Percentiles rank a stretch among this genome's conserved stretches.
Evolutionary conservation across 805 yeast species (phyloP).

Genomic region (Pichia heedii): DNA sequence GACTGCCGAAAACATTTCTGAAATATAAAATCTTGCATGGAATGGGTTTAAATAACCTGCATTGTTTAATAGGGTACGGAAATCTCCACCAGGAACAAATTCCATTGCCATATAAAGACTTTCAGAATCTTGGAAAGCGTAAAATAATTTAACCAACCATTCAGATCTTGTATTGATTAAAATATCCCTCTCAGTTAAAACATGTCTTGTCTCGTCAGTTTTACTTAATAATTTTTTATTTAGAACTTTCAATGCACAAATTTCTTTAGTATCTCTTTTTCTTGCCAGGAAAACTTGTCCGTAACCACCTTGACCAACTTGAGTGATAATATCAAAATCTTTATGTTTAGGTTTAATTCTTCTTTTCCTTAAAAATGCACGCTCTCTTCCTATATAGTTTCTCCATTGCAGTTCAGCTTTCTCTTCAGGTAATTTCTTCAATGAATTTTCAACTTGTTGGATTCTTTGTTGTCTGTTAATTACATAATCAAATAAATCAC

Average conservation of each 20-base stretch:
- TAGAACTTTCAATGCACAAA: slow-evolving; percentile 88
- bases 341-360: slow-evolving; percentile 88
- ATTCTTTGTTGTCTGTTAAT: slow-evolving; percentile 78
- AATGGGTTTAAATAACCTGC: slow-evolving; percentile 90
- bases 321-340: slow-evolving; percentile 94
- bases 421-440: slow-evolving; percentile 27
- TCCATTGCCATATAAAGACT: slow-evolving; percentile 96
- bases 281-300: slow-evolving; percentile 97
- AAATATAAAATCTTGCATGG: slow-evolving; percentile 89
- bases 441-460: slow-evolving; percentile 54
- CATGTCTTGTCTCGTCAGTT: slow-evolving; percentile 92
- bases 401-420: slow-evolving; percentile 58
- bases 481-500: slow-evolving; percentile 91
- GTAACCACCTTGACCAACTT: slow-evolving; percentile 99
- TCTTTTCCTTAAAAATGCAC: slow-evolving; percentile 76
- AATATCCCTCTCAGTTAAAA: slow-evolving; percentile 91
- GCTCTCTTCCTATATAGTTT: slow-evolving; percentile 74
- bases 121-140: slow-evolving; percentile 90
- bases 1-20: slow-evolving; percentile 94
- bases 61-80: slow-evolving; percentile 85
- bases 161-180: slow-evolving; percentile 92
- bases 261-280: slow-evolving; percentile 88
- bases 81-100: slow-evolving; percentile 99
- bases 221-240: slow-evolving; percentile 80
- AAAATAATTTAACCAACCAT: slow-evolving; percentile 89